phyloP scores from a whole-genome alignment of 352 stramenopile species.

The Stephanocyclus meneghinianus region DNA sequence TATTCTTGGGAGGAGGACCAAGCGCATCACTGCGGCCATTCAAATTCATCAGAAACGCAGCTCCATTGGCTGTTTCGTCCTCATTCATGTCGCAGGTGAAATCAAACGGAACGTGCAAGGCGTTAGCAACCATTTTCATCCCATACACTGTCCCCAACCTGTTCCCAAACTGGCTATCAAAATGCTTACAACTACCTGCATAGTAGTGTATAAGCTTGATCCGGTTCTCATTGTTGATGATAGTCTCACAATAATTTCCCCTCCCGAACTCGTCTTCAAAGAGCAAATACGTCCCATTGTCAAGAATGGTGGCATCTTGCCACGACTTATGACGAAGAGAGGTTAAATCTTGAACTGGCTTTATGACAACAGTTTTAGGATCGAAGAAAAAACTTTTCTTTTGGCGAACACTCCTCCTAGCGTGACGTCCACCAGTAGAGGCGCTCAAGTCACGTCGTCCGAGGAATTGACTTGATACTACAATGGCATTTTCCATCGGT shows the following conservation, averaged over 20 bases:
- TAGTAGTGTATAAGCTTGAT: neutral
- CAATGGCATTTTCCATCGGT: too few relatives aligned
- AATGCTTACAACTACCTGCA: neutral
- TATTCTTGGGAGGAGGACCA: neutral
- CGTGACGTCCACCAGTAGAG: too few relatives aligned
- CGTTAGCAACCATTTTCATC: conserved; percentile 7
- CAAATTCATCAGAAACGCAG: conserved; percentile 6
- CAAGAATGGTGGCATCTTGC: neutral
- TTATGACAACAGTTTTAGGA: too few relatives aligned
- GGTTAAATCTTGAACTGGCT: too few relatives aligned
- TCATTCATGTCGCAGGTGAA: conserved; percentile 6
- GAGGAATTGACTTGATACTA: too few relatives aligned
- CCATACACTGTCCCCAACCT: conserved; percentile 2
- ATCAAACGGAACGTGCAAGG: neutral
- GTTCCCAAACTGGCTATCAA: conserved; percentile 10
- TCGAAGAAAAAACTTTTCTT: too few relatives aligned
- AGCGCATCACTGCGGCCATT: neutral
- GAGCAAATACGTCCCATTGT: conserved; percentile 7
- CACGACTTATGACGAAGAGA: neutral
- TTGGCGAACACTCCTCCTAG: too few relatives aligned
- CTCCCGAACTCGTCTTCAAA: neutral
- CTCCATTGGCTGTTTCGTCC: neutral
- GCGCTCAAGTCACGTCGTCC: too few relatives aligned
- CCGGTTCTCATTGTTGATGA: neutral
- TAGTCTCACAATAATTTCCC: neutral